Percentiles rank a stretch among this genome's conserved stretches.
Evolutionary conservation across 2,329 filamentous ascomycete species (phyloP).

Genomic region (Stemphylium beticola): DNA sequence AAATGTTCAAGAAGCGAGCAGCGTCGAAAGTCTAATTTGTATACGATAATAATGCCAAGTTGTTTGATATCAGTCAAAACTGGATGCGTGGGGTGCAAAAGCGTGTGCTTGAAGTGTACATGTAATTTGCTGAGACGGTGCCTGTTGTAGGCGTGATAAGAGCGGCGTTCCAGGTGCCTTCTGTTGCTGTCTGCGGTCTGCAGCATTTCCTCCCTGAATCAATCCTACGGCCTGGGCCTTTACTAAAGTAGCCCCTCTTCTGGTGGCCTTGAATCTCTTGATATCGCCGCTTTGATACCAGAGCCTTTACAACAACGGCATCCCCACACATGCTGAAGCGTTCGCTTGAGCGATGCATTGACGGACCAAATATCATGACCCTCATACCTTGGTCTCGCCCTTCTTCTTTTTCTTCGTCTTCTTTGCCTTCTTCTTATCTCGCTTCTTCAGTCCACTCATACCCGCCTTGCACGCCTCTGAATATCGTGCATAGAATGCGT

Average conservation of each 20-base stretch:
- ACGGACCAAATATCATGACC: no score
- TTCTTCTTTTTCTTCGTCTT: slow-evolving; percentile 75
- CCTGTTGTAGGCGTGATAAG: neutral
- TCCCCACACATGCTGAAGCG: neutral
- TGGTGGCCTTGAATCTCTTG: neutral
- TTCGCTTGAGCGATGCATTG: neutral
- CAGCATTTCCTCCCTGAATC: neutral
- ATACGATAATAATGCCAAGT: no score
- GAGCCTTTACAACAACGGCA: neutral
- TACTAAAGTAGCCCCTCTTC: neutral
- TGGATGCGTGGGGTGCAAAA: neutral
- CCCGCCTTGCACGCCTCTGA: slow-evolving; percentile 89
- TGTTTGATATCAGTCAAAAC: neutral
- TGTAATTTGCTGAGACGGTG: neutral
- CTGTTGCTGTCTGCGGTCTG: neutral
- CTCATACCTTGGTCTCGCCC: slow-evolving; percentile 38
- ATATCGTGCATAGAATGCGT: slow-evolving; percentile 82
- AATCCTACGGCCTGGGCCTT: neutral
- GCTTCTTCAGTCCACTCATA: slow-evolving; percentile 89
- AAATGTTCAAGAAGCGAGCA: slow-evolving; percentile 52
- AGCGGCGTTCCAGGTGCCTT: neutral
- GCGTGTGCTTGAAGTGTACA: neutral
- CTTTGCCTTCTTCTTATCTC: slow-evolving; percentile 86
- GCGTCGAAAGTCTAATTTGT: neutral
- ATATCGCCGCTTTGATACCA: neutral